Conservation (phyloP, 1,139 yeast genomes). For the Pichia terricola region DNA sequence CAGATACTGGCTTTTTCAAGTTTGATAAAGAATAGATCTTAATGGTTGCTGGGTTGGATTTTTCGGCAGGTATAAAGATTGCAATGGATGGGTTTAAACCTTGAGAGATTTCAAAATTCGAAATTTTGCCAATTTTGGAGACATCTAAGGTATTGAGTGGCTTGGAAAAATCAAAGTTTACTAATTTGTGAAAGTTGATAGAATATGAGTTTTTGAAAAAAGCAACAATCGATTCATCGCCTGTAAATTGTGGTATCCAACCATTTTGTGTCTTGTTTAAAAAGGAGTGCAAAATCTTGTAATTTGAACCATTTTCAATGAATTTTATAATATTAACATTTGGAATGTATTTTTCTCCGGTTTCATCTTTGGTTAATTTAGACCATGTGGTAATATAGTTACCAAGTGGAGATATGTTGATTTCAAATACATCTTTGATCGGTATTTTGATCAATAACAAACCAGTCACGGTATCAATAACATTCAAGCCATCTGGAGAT, state of each 20-base stretch:
- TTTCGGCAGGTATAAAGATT: slow-evolving; percentile 76
- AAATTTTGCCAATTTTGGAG: slow-evolving; percentile 45
- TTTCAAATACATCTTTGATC: slow-evolving; percentile 60
- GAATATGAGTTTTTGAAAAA: slow-evolving; percentile 51
- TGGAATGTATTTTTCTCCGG: slow-evolving; percentile 55
- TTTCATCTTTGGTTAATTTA: slow-evolving; percentile 54
- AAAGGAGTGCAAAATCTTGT: slow-evolving; percentile 47
- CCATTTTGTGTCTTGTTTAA: slow-evolving; percentile 77
- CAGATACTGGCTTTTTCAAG: slow-evolving; percentile 72
- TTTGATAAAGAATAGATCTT: slow-evolving; percentile 71
- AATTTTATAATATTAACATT: slow-evolving; percentile 63
- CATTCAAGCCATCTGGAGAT: slow-evolving; percentile 45
- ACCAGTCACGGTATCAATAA: slow-evolving; percentile 50
- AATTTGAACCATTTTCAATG: slow-evolving; percentile 22
- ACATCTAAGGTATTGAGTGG: slow-evolving; percentile 50
- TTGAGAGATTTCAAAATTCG: slow-evolving; percentile 62
- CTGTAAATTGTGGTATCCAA: slow-evolving; percentile 85
- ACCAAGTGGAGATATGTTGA: slow-evolving; percentile 86
- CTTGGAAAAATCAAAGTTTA: slow-evolving; percentile 26
- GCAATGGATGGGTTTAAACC: slow-evolving; percentile 92
- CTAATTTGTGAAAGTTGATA: slow-evolving; percentile 62
- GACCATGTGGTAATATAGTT: slow-evolving; percentile 83
- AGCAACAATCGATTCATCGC: slow-evolving; percentile 62
- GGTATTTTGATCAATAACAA: slow-evolving; percentile 35
- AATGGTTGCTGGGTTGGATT: slow-evolving; percentile 81